Percentiles rank a stretch among this genome's conserved stretches.
These are phyloP conservation scores for Phytophthora colocasiae DNA, from an alignment of 352 stramenopile species.

Conservation along the genomic window DNA sequence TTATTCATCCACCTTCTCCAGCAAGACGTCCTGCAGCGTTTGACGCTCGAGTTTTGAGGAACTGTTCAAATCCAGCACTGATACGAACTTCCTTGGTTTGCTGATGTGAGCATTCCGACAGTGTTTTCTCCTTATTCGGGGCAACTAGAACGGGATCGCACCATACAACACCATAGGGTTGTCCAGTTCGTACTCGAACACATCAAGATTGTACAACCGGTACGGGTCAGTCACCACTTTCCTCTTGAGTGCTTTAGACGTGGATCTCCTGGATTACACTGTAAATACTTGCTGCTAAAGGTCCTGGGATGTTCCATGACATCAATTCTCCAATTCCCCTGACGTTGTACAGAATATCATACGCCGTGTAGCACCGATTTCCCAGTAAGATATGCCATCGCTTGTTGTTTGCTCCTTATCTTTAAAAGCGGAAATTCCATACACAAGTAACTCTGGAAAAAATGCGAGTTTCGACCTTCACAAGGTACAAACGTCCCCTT, in stretches of 20 bases:
- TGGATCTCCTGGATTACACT: constrained; percentile 62
- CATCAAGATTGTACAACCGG: constrained; percentile 99
- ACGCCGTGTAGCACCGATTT: constrained; percentile 58
- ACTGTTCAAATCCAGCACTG: constrained; percentile 52
- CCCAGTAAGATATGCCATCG: constrained; percentile 46
- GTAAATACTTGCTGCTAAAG: constrained; percentile 62
- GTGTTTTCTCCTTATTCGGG: constrained; percentile 71
- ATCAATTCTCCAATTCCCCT: constrained; percentile 57
- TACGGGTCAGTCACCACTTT: constrained; percentile 94
- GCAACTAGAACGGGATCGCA: constrained; percentile 76
- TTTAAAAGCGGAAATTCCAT: constrained; percentile 48
- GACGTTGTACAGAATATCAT: constrained; percentile 65
- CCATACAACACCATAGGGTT: constrained; percentile 99
- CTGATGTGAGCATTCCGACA: constrained; percentile 79
- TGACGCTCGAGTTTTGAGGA: constrained; percentile 29
- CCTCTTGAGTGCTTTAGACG: constrained; percentile 36
- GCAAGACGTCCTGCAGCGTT: constrained; percentile 87
- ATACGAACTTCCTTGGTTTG: constrained; percentile 47
- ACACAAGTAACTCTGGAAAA: constrained; percentile 53
- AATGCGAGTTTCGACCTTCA: constrained; percentile 39
- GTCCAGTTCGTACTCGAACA: constrained; percentile 99
- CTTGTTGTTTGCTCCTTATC: constrained; percentile 66
- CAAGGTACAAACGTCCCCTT: constrained; percentile 48
- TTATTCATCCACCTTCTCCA: too few relatives aligned
- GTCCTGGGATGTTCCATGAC: constrained; percentile 55